Base-by-base conservation (phyloP, 306 rosid species). In the Canavalia ensiformis region DNA sequence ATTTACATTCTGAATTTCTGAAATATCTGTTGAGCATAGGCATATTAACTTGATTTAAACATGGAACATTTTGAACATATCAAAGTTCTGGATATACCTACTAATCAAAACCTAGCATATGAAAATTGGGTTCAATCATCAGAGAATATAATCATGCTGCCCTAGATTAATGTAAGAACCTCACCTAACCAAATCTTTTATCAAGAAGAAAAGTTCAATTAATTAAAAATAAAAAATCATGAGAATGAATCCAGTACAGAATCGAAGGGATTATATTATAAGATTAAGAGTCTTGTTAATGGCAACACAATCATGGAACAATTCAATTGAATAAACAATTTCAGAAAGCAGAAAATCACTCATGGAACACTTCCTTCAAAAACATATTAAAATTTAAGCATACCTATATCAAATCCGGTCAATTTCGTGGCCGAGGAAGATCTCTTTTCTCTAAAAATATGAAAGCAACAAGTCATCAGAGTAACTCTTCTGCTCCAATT, bases 391-490 rank as follows among this genome's bases (percentile, higher is more conserved):
- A 59, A 18, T 18, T 18, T 18, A 37, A 37, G 33, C 7, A 59
- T 82, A 92, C 95, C 93, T 73, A 84, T 79, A 42, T 88, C 90
- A 33, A 72, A 60, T 64, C 76, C 86, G 8, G 68, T 45, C 2
- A 87, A 70, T 69, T 11, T 83, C 25, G 75, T 39, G 39, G 81
- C 74, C 51, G 84, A 79, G 35, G 89, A 81, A 71, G 85, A 80
- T 65, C 71, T 70, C 57, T 76, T 88, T 67, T 57, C 84, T 29
- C 81, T 84, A 83, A 73, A 70, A 39, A 82, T 67, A 60, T 39
- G 82, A 84, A 84, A 84, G 81, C 75, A 91, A 89, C 95, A 89
- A 88, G 72, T 70, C 97, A 91, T 92, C 83, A 76, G 63, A 77
- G 75, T 59, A 72, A 84, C 68, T 25, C 75, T 18, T 25, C 73